Evolutionary conservation across 352 stramenopile species (phyloP), one percentile per base, ranked within the genome.

Genomic region (Thraustochytrium sp.): DNA sequence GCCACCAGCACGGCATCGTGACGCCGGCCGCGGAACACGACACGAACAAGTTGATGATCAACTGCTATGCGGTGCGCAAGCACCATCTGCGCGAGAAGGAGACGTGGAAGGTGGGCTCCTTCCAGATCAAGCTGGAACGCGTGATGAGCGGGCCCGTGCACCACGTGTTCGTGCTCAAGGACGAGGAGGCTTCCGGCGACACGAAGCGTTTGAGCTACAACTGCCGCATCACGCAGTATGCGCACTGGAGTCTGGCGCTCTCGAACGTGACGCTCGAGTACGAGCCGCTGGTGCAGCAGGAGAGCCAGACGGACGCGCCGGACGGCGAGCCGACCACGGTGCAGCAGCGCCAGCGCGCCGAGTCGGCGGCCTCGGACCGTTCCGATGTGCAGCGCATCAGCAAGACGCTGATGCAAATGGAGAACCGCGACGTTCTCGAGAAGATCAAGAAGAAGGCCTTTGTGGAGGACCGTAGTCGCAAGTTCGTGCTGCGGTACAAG

Each of bases 151-250:
- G 68, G 18, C 68, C 68, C 13, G 34, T 80, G 46, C 68, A 80
- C 3, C 68, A 80, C 16, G 68, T 80, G 9, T 80, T 80, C 53
- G 68, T 64, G 42, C 46, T 80, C 44, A 16, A 18, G 37, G 62
- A 51, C 38, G 62, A 51, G 31, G 62, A 51, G 26, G 44, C n/a
- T 37, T 53, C 38, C 5, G 40, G 40, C 4, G 68, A 80, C 4
- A 8, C 42, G 0, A 51, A 55, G 49, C 68, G 68, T 0, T 31
- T 80, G 23, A 55, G 34, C 48, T 80, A 80, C 68, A 80, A 80
- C 37, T 80, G 68, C 51, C 68, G 68, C 51, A 80, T 80, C 68
- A 80, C 68, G 23, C 68, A 80, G 46, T 80, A 55, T 51, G 68
- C 68, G n/a, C 48, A 72, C 51, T 80, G 68, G 68, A 46, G 68